These are phyloP conservation scores for Diospyros lotus DNA, from an alignment of 148 eudicot species.

Conservation along the genomic window DNA sequence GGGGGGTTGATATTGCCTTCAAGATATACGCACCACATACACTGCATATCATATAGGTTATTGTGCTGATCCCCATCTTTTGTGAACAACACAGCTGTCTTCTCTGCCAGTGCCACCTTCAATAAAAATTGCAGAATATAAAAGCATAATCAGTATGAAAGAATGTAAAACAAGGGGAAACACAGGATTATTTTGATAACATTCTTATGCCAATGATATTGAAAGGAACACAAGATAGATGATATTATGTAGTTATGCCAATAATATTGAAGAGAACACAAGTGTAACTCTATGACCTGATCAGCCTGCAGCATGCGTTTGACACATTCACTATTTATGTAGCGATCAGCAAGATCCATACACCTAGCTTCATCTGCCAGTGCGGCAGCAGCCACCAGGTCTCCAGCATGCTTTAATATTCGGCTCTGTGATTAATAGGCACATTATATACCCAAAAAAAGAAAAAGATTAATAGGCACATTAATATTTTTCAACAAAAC, in stretches of 20 bases:
- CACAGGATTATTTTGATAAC: background rate
- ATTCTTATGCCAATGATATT: too few relatives aligned
- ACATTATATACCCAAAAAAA: background rate
- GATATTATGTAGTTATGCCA: background rate
- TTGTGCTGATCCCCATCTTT: conserved; percentile 99
- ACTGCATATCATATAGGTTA: conserved; percentile 96
- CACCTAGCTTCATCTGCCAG: conserved; percentile 99
- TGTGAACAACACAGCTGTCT: conserved; percentile 91
- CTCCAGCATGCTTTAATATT: conserved; percentile 97
- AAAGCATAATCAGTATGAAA: conserved; percentile 7
- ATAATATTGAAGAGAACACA: background rate
- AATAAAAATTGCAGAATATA: conserved; percentile 10
- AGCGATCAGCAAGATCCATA: conserved; percentile 99
- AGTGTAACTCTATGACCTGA: conserved; percentile 50
- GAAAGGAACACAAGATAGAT: background rate
- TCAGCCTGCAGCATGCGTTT: conserved; percentile 99
- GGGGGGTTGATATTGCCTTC: background rate
- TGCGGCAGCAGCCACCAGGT: conserved; percentile 86
- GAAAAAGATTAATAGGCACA: background rate
- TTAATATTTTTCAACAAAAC: background rate
- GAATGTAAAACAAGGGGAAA: conserved; percentile 7
- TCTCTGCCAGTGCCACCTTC: conserved; percentile 86
- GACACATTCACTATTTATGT: conserved; percentile 87
- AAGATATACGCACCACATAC: conserved; percentile 80
- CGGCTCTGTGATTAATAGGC: conserved; percentile 55